Percentiles rank a stretch among this genome's conserved stretches.
phyloP scores from a whole-genome alignment of 2,329 filamentous ascomycete genomes.

The Podosphaera fusca region DNA sequence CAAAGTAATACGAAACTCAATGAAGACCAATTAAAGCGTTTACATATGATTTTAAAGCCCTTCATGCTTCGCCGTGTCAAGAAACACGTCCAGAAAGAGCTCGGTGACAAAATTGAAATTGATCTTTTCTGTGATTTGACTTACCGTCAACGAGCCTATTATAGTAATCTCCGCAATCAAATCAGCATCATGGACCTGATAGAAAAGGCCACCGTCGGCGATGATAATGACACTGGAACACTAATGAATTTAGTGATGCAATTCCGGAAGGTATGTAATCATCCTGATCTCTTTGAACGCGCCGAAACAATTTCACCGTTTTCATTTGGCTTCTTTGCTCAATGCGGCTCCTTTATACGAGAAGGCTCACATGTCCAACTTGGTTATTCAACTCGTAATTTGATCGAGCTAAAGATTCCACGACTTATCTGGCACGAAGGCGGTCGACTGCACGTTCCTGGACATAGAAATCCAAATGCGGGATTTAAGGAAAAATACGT shows the following conservation, averaged over 20 bases:
- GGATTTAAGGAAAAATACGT: constrained; percentile 65
- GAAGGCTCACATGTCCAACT: constrained; percentile 64
- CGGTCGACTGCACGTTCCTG: constrained; percentile 52
- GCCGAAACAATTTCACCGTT: constrained; percentile 78
- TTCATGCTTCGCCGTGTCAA: constrained; percentile 99
- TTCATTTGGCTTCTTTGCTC: constrained; percentile 67
- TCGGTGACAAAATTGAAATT: constrained; percentile 94
- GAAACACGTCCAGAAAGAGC: constrained; percentile 97
- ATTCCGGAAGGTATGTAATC: constrained; percentile 97
- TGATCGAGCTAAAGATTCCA: constrained; percentile 69
- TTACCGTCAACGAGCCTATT: constrained; percentile 85
- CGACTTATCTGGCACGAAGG: constrained; percentile 60
- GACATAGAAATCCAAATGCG: constrained; percentile 47
- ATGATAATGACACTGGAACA: constrained; percentile 84
- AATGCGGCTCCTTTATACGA: constrained; percentile 84
- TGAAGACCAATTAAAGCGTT: constrained; percentile 83
- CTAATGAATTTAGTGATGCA: constrained; percentile 99
- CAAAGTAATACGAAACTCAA: constrained; percentile 99
- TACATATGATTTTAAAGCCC: constrained; percentile 97
- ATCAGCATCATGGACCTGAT: constrained; percentile 98
- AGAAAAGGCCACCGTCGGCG: constrained; percentile 83
- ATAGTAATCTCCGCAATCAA: constrained; percentile 78
- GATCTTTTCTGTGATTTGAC: constrained; percentile 95
- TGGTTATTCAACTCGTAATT: constrained; percentile 65
- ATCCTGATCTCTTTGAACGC: constrained; percentile 88